Evolutionary conservation across 306 rosid genomes (phyloP).

Genomic region (Vigna nakashimae): DNA sequence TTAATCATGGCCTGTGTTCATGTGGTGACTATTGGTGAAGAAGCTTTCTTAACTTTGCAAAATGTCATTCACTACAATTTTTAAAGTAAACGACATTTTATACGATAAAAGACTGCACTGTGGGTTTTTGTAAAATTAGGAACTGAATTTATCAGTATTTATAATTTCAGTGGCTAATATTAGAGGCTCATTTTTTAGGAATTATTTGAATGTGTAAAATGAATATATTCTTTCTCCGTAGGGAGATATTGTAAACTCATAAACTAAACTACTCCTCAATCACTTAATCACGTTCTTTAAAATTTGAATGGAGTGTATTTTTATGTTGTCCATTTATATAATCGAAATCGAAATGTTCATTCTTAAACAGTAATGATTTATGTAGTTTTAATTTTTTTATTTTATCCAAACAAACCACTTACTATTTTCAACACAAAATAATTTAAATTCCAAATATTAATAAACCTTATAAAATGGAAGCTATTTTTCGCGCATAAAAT

Average conservation of each 20-base stretch:
- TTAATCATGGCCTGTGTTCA: constrained; percentile 65
- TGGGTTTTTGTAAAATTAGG: not conserved
- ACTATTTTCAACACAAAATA: not conserved
- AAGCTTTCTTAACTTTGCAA: not conserved
- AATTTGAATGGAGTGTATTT: not conserved
- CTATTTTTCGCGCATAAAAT: not conserved
- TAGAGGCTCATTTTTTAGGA: not conserved
- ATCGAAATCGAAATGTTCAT: not conserved
- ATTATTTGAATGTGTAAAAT: not conserved
- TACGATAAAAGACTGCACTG: not conserved
- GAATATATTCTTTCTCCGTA: not conserved
- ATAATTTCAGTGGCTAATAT: not conserved
- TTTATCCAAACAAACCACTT: not conserved
- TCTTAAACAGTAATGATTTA: not conserved
- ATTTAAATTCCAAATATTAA: not conserved
- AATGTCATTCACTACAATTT: not conserved
- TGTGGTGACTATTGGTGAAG: constrained; percentile 75
- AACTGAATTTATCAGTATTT: not conserved
- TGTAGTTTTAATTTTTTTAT: not conserved
- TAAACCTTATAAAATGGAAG: not conserved
- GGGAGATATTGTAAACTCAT: not conserved
- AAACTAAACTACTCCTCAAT: not conserved
- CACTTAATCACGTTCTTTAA: not conserved
- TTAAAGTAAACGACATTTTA: not conserved
- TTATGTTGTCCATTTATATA: not conserved